Evolutionary conservation across 208 protist genomes (phyloP).

Genomic region (Endotrypanum monterogeii): DNA sequence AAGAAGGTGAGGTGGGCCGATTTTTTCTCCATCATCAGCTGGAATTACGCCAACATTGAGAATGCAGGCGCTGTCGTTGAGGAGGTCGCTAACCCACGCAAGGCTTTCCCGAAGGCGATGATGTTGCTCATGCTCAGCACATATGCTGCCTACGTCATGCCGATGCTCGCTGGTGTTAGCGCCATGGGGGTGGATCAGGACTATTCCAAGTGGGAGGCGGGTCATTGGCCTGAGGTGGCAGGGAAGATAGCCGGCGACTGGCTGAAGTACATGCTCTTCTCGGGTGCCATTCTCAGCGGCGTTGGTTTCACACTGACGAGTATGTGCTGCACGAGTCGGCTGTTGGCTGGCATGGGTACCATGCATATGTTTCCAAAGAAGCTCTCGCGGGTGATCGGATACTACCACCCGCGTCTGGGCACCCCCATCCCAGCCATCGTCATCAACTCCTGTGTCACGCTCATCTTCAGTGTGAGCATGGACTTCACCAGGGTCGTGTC

Average conservation of each 20-base stretch:
- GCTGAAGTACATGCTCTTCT: constrained; percentile 83
- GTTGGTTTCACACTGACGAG: constrained; percentile 81
- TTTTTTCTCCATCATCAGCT: constrained; percentile 87
- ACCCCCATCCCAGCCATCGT: constrained; percentile 80
- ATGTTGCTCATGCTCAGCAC: constrained; percentile 72
- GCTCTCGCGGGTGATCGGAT: constrained; percentile 75
- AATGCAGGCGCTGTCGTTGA: constrained; percentile 82
- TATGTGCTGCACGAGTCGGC: constrained; percentile 85
- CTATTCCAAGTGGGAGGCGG: constrained; percentile 67
- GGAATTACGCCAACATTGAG: constrained; percentile 91
- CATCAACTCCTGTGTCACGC: constrained; percentile 66
- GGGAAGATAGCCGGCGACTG: constrained; percentile 56
- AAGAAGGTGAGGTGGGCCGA: constrained; percentile 59
- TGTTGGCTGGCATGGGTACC: constrained; percentile 81
- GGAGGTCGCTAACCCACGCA: constrained; percentile 69
- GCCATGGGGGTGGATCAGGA: constrained; percentile 66
- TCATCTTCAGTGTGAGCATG: constrained; percentile 62
- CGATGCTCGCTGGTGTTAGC: constrained; percentile 78
- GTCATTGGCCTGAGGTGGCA: constrained; percentile 80
- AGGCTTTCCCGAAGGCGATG: constrained; percentile 61
- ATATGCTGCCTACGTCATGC: constrained; percentile 80
- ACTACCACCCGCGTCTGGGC: constrained; percentile 82
- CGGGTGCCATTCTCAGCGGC: constrained; percentile 68
- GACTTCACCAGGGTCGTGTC: constrained; percentile 81
- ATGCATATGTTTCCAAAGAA: constrained; percentile 88